Evolutionary conservation across 148 eudicot species (phyloP).

Genomic region (Fagopyrum esculentum): DNA sequence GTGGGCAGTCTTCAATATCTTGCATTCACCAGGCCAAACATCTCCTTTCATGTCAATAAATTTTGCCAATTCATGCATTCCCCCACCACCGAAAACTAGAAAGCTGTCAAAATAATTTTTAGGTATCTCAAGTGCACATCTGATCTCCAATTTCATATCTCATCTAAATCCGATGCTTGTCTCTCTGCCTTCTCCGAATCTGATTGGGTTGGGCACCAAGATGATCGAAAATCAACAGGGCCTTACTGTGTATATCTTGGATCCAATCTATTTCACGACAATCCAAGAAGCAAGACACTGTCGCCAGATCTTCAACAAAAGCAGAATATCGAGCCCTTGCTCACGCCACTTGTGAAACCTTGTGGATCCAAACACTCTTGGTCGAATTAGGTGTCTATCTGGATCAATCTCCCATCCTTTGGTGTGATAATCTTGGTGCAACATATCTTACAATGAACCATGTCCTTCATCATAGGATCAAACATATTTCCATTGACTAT

Average conservation of each 20-base stretch:
- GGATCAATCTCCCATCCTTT: background rate
- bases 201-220: background rate
- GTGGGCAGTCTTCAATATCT: background rate
- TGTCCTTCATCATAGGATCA: background rate
- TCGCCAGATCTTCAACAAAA: too few species aligned
- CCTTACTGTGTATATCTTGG: background rate
- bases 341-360: too few species aligned
- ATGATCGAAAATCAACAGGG: background rate
- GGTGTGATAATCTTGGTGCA: background rate
- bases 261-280: background rate
- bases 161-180: background rate
- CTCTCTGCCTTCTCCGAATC: background rate
- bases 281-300: too few species aligned
- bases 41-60: background rate
- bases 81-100: background rate
- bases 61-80: background rate
- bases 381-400: background rate
- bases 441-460: background rate
- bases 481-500: background rate
- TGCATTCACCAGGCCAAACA: background rate
- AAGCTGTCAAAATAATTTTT: background rate
- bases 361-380: background rate
- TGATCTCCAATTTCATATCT: background rate
- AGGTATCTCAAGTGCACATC: background rate
- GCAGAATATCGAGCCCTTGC: too few species aligned